Evolutionary conservation across 331 rosid species (phyloP).

Genomic region (Stylosanthes scabra): DNA sequence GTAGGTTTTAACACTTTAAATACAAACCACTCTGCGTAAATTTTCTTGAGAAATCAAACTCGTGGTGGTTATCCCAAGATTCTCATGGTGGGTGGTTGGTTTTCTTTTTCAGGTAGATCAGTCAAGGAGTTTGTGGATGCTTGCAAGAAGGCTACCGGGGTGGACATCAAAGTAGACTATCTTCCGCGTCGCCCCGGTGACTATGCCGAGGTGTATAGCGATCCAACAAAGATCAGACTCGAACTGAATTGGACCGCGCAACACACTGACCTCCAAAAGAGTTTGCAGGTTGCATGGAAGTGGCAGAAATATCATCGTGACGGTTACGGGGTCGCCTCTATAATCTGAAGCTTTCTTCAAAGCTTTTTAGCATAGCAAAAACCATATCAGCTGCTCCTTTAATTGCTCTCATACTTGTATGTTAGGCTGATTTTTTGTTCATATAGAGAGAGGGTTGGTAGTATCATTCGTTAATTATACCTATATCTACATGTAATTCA

Average conservation of each 20-base stretch:
- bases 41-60: not conserved
- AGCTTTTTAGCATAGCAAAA: constrained; percentile 36
- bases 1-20: constrained; percentile 41
- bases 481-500: constrained; percentile 57
- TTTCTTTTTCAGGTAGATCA: constrained; percentile 70
- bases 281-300: constrained; percentile 79
- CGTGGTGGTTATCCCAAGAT: constrained; percentile 14
- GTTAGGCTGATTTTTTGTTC: constrained; percentile 34
- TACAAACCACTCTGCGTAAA: not conserved
- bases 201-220: constrained; percentile 90
- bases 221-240: constrained; percentile 70
- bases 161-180: constrained; percentile 70
- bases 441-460: constrained; percentile 47
- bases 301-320: constrained; percentile 88
- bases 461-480: constrained; percentile 46
- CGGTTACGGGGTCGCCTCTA: constrained; percentile 65
- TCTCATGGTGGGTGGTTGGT: constrained; percentile 3
- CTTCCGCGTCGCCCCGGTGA: constrained; percentile 95
- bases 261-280: constrained; percentile 75
- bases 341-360: constrained; percentile 40
- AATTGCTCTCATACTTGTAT: constrained; percentile 30
- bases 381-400: constrained; percentile 29
- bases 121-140: constrained; percentile 96
- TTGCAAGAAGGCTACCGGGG: constrained; percentile 90
- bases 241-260: constrained; percentile 92